phyloP scores from a whole-genome alignment of 345 rosid genomes.

The Diplotaxis tenuifolia region DNA sequence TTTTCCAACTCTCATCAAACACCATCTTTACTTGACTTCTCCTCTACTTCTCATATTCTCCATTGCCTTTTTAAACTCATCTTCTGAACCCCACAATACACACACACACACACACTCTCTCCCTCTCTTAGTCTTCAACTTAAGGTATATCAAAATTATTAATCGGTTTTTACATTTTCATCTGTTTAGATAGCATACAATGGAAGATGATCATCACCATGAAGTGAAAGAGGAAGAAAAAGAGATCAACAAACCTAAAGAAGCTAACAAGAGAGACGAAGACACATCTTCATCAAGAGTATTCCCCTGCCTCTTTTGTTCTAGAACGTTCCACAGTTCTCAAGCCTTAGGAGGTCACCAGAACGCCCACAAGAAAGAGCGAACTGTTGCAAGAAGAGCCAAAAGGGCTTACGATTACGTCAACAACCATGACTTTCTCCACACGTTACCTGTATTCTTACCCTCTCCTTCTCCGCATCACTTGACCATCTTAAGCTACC shows the following conservation, averaged over 20 bases:
- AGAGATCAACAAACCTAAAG: slow-evolving; percentile 31
- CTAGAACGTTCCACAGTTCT: slow-evolving; percentile 82
- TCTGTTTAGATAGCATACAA: background rate
- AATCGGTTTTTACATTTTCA: background rate
- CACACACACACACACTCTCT: background rate
- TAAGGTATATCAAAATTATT: slow-evolving; percentile 20
- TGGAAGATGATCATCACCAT: slow-evolving; percentile 22
- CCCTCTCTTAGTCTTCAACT: slow-evolving; percentile 2
- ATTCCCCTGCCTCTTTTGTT: slow-evolving; percentile 75
- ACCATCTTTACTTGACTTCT: slow-evolving; percentile 36
- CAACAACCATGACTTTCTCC: slow-evolving; percentile 33
- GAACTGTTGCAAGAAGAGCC: slow-evolving; percentile 69
- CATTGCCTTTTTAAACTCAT: slow-evolving; percentile 24
- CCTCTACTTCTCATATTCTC: slow-evolving; percentile 19
- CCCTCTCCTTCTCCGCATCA: slow-evolving; percentile 45
- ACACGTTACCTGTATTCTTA: slow-evolving; percentile 37
- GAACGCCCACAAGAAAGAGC: slow-evolving; percentile 91
- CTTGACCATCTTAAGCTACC: slow-evolving; percentile 43
- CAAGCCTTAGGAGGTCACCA: slow-evolving; percentile 69
- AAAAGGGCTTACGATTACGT: slow-evolving; percentile 49
- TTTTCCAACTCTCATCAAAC: slow-evolving; percentile 48
- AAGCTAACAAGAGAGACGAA: slow-evolving; percentile 26
- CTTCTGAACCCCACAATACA: background rate
- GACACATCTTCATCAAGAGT: slow-evolving; percentile 43
- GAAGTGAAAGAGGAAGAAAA: slow-evolving; percentile 38